Percentiles rank a stretch among this genome's conserved stretches.
These are phyloP conservation scores for Cyclocybe cylindracea DNA, from an alignment of 768 basidiomycete genomes.

Conservation along the genomic window DNA sequence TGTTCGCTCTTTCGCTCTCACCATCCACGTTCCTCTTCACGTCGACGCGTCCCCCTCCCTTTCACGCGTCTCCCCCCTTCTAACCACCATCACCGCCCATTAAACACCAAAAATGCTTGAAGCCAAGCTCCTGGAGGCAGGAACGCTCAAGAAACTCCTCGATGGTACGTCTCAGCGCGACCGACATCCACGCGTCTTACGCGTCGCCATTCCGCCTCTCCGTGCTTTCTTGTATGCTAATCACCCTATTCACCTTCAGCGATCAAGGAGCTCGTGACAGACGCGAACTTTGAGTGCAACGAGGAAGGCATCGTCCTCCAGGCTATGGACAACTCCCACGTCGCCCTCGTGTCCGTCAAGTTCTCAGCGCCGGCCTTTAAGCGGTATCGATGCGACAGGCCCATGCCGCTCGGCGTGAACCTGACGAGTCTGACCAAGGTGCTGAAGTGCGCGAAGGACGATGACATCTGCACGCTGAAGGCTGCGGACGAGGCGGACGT, in stretches of 20 bases:
- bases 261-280: slow-evolving; percentile 95
- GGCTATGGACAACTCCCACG: slow-evolving; percentile 99
- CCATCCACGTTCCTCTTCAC: no score
- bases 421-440: slow-evolving; percentile 90
- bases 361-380: slow-evolving; percentile 81
- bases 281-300: slow-evolving; percentile 96
- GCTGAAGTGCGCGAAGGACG: slow-evolving; percentile 95
- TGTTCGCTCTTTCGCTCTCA: no score
- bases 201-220: not conserved
- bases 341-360: slow-evolving; percentile 91
- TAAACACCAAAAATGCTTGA: slow-evolving; percentile 63
- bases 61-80: no score
- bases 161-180: slow-evolving; percentile 62
- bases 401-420: slow-evolving; percentile 90
- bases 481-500: slow-evolving; percentile 90
- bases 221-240: slow-evolving; percentile 3
- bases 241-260: slow-evolving; percentile 45
- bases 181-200: not conserved
- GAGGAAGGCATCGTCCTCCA: slow-evolving; percentile 95
- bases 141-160: slow-evolving; percentile 87
- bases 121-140: slow-evolving; percentile 88
- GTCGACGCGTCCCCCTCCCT: no score
- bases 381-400: slow-evolving; percentile 90
- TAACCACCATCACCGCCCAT: no score
- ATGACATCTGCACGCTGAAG: slow-evolving; percentile 88